A percentile compares a stretch with the other conserved stretches of the same genome.
Conservation (phyloP, 805 yeast genomes). For the Dipodascus albidus region DNA sequence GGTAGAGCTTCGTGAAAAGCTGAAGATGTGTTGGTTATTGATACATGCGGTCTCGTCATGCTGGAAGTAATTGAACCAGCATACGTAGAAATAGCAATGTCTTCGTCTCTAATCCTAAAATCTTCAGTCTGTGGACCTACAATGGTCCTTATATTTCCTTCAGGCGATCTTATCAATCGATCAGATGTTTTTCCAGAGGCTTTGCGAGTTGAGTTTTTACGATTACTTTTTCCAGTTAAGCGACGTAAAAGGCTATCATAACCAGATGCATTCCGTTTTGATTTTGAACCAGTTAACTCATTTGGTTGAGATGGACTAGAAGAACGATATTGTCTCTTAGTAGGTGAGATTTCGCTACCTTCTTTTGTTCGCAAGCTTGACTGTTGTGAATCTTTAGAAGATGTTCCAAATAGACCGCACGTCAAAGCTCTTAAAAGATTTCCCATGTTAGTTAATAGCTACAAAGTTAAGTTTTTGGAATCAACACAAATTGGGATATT, state of each 20-base stretch:
- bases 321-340: background rate
- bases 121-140: background rate
- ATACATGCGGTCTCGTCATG: background rate
- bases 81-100: background rate
- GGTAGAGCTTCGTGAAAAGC: background rate
- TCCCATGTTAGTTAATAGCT: background rate
- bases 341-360: background rate
- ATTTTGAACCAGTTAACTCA: no score
- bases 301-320: background rate
- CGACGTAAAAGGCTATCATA: background rate
- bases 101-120: background rate
- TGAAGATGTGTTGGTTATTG: background rate
- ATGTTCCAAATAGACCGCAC: background rate
- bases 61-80: background rate
- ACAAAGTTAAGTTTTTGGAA: no score
- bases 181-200: background rate
- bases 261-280: no score
- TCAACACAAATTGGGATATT: no score
- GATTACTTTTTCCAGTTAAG: background rate
- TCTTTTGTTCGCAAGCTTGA: background rate
- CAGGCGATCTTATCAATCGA: background rate
- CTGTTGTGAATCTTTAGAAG: background rate
- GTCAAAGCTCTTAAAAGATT: background rate
- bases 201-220: background rate
- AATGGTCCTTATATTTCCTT: background rate